A percentile compares a stretch with the other conserved stretches of the same genome.
Conservation (phyloP, 2,329 filamentous ascomycete species). For the Tympanopsis confertula region DNA sequence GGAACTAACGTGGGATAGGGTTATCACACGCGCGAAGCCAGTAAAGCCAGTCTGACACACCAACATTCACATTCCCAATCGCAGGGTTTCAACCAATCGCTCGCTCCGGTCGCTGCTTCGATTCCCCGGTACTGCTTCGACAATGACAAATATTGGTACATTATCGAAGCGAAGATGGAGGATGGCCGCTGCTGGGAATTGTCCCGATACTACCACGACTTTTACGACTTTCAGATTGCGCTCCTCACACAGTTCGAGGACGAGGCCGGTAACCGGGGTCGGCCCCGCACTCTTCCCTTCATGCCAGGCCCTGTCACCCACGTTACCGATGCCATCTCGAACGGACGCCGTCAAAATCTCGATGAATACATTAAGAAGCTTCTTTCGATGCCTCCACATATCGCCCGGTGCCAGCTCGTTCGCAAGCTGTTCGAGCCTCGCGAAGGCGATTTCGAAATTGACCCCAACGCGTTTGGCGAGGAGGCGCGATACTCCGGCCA, state of each 20-base stretch:
- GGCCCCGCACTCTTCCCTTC: conserved; percentile 49
- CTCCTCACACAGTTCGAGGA: conserved; percentile 53
- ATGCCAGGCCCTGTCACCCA: conserved; percentile 65
- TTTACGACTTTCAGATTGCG: conserved; percentile 96
- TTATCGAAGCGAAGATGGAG: conserved; percentile 82
- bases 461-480: not conserved
- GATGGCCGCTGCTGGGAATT: conserved; percentile 88
- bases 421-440: conserved; percentile 51
- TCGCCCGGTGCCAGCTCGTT: conserved; percentile 47
- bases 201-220: conserved; percentile 92
- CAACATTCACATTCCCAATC: not conserved
- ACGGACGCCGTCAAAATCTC: conserved; percentile 52
- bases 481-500: conserved; percentile 11
- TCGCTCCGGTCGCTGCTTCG: conserved; percentile 70
- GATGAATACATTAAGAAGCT: conserved; percentile 60
- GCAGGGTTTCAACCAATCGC: conserved; percentile 6
- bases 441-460: conserved; percentile 52
- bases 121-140: conserved; percentile 92
- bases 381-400: conserved; percentile 46
- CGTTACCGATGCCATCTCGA: conserved; percentile 59
- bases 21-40: not conserved
- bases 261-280: not conserved
- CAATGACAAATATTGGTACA: conserved; percentile 98
- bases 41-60: not conserved
- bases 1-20: not conserved